Conservation (phyloP, 1,139 yeast species). For the Starmera stellimalicola region DNA sequence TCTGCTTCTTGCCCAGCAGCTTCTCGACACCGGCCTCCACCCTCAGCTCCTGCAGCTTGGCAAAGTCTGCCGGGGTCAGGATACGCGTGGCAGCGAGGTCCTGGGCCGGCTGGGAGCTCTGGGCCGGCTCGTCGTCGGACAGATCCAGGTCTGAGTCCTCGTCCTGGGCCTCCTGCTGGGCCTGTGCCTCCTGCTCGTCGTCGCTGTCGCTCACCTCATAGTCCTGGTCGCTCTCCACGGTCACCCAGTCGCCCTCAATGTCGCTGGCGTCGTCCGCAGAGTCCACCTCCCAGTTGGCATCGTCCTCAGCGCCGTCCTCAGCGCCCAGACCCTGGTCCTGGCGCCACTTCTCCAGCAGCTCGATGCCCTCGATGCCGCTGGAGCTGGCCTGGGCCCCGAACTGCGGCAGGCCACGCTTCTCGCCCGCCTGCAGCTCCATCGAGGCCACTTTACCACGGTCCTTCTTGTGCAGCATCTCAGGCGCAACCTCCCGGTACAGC, state of each 20-base stretch:
- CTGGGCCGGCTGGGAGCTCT: constrained; percentile 14
- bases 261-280: constrained; percentile 34
- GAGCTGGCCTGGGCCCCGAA: constrained; percentile 65
- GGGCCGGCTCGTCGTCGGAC: constrained; percentile 27
- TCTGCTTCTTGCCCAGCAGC: constrained; percentile 32
- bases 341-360: constrained; percentile 82
- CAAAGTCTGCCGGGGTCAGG: constrained; percentile 95
- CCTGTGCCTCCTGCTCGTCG: constrained; percentile 29
- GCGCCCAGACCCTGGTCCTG: constrained; percentile 51
- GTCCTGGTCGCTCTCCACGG: constrained; percentile 45
- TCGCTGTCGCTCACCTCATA: constrained; percentile 38
- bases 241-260: constrained; percentile 46
- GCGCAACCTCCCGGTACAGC: constrained; percentile 87
- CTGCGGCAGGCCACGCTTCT: constrained; percentile 37
- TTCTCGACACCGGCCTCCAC: constrained; percentile 79
- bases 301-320: constrained; percentile 58
- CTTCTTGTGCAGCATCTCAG: constrained; percentile 82
- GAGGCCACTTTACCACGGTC: constrained; percentile 92
- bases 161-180: constrained; percentile 24
- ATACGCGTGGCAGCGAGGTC: constrained; percentile 53
- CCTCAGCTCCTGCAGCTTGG: constrained; percentile 81
- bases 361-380: constrained; percentile 81
- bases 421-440: constrained; percentile 61
- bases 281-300: constrained; percentile 46
- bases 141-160: constrained; percentile 34